Evolutionary conservation across 345 rosid genomes (phyloP).

Genomic region (Salix viminalis): DNA sequence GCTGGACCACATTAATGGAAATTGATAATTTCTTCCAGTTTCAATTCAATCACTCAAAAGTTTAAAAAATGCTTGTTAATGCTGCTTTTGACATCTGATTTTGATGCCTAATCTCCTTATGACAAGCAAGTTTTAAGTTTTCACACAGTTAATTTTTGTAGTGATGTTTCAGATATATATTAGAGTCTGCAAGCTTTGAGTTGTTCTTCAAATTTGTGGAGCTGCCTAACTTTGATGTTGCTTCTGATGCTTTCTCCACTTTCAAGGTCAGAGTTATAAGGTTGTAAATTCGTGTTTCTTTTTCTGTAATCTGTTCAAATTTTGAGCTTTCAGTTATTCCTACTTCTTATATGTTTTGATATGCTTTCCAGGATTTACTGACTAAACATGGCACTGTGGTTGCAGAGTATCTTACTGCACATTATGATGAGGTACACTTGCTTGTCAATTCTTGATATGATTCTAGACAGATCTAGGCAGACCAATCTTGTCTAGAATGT

Average conservation of each 20-base stretch:
- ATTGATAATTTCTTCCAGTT: background rate
- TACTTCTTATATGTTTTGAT: conserved; percentile 7
- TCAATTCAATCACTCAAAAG: background rate
- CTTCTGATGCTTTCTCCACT: conserved; percentile 97
- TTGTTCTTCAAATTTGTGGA: conserved; percentile 97
- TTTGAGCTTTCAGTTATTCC: conserved; percentile 6
- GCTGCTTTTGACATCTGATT: conserved; percentile 4
- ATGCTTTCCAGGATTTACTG: conserved; percentile 71
- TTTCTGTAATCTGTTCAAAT: conserved; percentile 4
- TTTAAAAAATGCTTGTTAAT: background rate
- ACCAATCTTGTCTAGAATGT: background rate
- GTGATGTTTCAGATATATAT: conserved; percentile 77
- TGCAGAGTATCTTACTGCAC: conserved; percentile 71
- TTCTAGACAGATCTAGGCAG: background rate
- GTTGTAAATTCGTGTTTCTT: conserved; percentile 15
- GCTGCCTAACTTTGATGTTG: conserved; percentile 85
- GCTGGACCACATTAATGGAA: background rate
- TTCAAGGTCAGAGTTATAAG: conserved; percentile 63
- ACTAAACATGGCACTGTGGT: conserved; percentile 73
- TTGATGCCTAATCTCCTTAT: background rate
- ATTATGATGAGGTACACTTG: conserved; percentile 72
- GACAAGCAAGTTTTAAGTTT: conserved; percentile 17
- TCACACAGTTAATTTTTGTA: conserved; percentile 41
- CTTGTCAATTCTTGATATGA: background rate
- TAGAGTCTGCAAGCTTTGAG: conserved; percentile 91